Conservation (phyloP, 306 rosid genomes). For the Fragaria nilgerrensis region DNA sequence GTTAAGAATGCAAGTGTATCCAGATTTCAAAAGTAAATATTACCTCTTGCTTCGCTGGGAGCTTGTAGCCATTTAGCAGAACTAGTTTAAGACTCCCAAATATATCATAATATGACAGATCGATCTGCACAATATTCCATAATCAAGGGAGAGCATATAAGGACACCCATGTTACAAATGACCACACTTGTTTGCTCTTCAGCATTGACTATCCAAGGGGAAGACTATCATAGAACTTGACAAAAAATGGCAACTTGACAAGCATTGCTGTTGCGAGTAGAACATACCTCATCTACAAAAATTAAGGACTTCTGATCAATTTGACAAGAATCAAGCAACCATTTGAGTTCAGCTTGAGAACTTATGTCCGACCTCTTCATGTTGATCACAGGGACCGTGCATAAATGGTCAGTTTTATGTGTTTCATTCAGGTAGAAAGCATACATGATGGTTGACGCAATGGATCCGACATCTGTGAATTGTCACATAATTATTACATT, state of each 20-base stretch:
- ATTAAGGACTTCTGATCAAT: constrained; percentile 64
- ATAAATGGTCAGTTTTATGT: constrained; percentile 39
- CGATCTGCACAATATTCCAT: constrained; percentile 56
- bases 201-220: not conserved
- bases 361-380: constrained; percentile 58
- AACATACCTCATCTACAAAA: constrained; percentile 75
- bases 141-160: constrained; percentile 8
- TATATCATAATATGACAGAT: constrained; percentile 73
- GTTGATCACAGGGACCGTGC: constrained; percentile 79
- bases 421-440: constrained; percentile 72
- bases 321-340: constrained; percentile 85
- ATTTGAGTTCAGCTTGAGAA: constrained; percentile 68
- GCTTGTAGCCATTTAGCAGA: constrained; percentile 56
- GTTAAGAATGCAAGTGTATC: constrained; percentile 6
- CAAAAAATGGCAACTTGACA: not conserved
- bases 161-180: not conserved
- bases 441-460: constrained; percentile 71
- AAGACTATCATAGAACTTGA: not conserved
- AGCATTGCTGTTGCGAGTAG: not conserved
- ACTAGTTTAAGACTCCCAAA: constrained; percentile 81
- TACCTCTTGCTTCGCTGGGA: constrained; percentile 76
- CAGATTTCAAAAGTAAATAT: constrained; percentile 12
- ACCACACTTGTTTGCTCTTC: not conserved
- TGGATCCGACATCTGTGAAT: constrained; percentile 63
- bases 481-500: not conserved